A percentile compares a stretch with the other conserved stretches of the same genome.
phyloP scores from a whole-genome alignment of 2,329 filamentous ascomycete species.

The Aspergillus sp. region DNA sequence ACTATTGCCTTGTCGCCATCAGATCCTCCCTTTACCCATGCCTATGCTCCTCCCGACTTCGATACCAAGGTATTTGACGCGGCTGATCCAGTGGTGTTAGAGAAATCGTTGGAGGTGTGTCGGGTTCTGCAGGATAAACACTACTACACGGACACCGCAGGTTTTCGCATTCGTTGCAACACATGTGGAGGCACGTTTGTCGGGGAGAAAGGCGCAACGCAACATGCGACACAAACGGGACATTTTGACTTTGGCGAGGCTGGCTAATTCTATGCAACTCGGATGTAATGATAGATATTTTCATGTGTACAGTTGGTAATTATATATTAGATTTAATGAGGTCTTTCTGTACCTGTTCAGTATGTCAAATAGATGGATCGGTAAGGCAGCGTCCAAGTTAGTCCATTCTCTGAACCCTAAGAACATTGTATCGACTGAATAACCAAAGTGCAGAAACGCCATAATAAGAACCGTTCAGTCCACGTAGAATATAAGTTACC shows the following conservation, averaged over 20 bases:
- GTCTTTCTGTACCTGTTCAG: too few species aligned
- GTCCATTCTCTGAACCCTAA: too few species aligned
- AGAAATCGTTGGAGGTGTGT: constrained; percentile 59
- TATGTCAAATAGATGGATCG: too few species aligned
- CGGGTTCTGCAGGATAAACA: constrained; percentile 61
- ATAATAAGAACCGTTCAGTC: too few species aligned
- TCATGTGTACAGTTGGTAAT: too few species aligned
- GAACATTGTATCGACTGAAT: too few species aligned
- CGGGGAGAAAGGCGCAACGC: constrained; percentile 41
- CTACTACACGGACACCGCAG: constrained; percentile 84
- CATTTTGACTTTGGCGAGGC: constrained; percentile 47
- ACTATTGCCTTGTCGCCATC: constrained; percentile 69
- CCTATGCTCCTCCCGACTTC: constrained; percentile 60
- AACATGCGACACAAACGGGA: constrained; percentile 42
- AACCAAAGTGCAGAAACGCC: too few species aligned
- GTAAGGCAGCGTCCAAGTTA: too few species aligned
- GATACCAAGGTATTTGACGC: constrained; percentile 71
- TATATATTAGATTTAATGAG: too few species aligned
- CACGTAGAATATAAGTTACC: too few species aligned
- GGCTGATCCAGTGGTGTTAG: constrained; percentile 48
- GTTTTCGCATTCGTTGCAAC: constrained; percentile 72
- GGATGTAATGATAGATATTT: background rate
- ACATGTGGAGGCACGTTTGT: constrained; percentile 40
- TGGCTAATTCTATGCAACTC: constrained; percentile 12
- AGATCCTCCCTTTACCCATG: constrained; percentile 49